Base-by-base conservation (phyloP, 1,139 yeast genomes). In the Pichia sp. region DNA sequence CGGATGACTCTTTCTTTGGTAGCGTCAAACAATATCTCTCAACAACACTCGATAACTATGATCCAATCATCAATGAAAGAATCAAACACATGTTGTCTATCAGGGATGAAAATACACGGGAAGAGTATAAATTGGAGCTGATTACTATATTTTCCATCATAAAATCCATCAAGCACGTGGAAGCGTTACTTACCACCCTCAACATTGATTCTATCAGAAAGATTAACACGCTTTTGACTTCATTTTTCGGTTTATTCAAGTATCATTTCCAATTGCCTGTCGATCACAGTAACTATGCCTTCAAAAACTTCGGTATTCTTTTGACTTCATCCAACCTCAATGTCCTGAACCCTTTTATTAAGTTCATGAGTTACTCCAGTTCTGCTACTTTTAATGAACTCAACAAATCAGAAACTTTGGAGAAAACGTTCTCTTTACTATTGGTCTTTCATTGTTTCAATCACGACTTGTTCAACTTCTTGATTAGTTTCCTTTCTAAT, bases 191-290 rank as follows among this genome's bases (percentile, higher is more conserved):
- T 8, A 18, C 21, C 1, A 35, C 51, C 3, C 31, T 53, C 19
- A 50, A 42, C 21, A 42, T 43, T 11, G 56, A 45, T 9, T 34
- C 51, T 42, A 41, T 45, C 32, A 36, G 49, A 40, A 48, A 50
- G 48, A n/a, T 51, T 24, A 21, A 43, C 34, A n/a, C 36, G 38
- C 21, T 57, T 44, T 42, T 48, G 20, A 21, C 51, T 18, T 52
- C 60, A 1, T 22, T 57, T 11, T 34, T 55, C 19, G 52, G 54
- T 5, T 45, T 60, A 7, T 56, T 59, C 44, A 58, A 58, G 33
- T 57, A 59, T 42, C 62, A 62, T 42, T 62, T 59, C 34, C 61
- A 59, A 39, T 39, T 62, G n/a, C 59, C 62, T 3, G 45, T 36
- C 15, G 37, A 51, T 8, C 57, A 58, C 37, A 48, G 49, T 8